Conservation (phyloP, 352 stramenopile genomes). For the Pilasporangium apinafurcum region DNA sequence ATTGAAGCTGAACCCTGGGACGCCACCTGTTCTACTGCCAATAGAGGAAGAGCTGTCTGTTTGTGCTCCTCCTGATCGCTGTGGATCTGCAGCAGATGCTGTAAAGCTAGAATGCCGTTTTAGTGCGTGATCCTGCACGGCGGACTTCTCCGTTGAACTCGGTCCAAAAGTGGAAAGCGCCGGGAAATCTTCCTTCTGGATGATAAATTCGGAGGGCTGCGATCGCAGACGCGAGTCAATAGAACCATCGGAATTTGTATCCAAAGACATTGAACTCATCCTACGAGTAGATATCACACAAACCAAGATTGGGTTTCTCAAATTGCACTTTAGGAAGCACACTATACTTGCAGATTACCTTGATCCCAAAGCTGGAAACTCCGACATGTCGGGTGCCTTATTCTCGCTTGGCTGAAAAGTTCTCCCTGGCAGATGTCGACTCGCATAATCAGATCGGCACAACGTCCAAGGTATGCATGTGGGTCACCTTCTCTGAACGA, state of each 20-base stretch:
- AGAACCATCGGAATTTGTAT: constrained; percentile 21
- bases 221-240: constrained; percentile 25
- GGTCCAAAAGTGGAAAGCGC: constrained; percentile 63
- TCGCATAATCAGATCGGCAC: background rate
- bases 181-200: constrained; percentile 85
- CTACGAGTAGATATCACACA: constrained; percentile 12
- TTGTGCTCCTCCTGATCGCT: constrained; percentile 30
- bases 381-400: constrained; percentile 79
- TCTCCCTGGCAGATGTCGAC: constrained; percentile 22
- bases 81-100: constrained; percentile 49
- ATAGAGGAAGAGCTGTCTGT: constrained; percentile 49
- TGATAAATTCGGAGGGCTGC: constrained; percentile 73
- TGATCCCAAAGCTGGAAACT: constrained; percentile 70
- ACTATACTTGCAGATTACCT: constrained; percentile 24
- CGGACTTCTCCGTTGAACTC: constrained; percentile 39
- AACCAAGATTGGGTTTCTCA: background rate
- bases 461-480: background rate
- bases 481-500: background rate
- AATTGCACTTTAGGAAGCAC: too few species aligned
- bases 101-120: constrained; percentile 72
- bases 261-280: constrained; percentile 54
- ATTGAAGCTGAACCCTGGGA: background rate
- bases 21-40: constrained; percentile 26
- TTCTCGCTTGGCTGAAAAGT: constrained; percentile 49
- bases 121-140: constrained; percentile 37